Percentiles rank a stretch among this genome's conserved stretches.
phyloP scores from a whole-genome alignment of 2,329 filamentous ascomycete genomes.

The Pezicula radicicola region DNA sequence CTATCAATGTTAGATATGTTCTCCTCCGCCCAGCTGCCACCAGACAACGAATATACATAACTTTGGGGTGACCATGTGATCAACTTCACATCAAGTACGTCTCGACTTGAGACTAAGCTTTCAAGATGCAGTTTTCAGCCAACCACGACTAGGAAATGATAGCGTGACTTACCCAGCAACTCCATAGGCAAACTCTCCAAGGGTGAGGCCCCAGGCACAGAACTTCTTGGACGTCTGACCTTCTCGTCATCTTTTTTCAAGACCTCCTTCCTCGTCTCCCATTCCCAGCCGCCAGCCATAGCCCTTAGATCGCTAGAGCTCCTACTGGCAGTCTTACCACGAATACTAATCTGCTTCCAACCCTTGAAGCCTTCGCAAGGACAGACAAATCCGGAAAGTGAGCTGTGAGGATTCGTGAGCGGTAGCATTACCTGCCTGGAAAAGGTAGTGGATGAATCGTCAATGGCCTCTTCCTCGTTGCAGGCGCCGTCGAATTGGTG shows the following conservation, averaged over 20 bases:
- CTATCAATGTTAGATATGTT: slow-evolving; percentile 36
- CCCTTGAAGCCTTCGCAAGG: slow-evolving; percentile 56
- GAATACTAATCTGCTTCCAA: slow-evolving; percentile 61
- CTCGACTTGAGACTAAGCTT: slow-evolving; percentile 11
- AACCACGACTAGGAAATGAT: slow-evolving; percentile 3
- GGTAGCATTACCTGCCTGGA: slow-evolving; percentile 14
- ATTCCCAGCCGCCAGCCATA: slow-evolving; percentile 51
- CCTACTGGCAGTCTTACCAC: slow-evolving; percentile 52
- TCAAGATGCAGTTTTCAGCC: slow-evolving; percentile 5
- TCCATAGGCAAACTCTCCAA: slow-evolving; percentile 69
- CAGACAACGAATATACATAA: background rate
- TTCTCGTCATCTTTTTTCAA: slow-evolving; percentile 1
- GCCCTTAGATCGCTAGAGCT: slow-evolving; percentile 59
- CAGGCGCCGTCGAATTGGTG: slow-evolving; percentile 22
- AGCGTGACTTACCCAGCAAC: slow-evolving; percentile 59
- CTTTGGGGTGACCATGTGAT: background rate
- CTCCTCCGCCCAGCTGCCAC: slow-evolving; percentile 1
- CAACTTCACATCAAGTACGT: slow-evolving; percentile 4
- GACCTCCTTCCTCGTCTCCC: slow-evolving; percentile 26
- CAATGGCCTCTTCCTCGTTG: slow-evolving; percentile 45
- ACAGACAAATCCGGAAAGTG: slow-evolving; percentile 55
- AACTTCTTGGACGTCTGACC: slow-evolving; percentile 15
- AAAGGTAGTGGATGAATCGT: slow-evolving; percentile 33
- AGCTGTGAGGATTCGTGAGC: slow-evolving; percentile 46
- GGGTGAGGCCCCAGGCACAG: slow-evolving; percentile 44